Evolutionary conservation across 179 eudicot species (phyloP).

Genomic region (Carnegiea gigantea): DNA sequence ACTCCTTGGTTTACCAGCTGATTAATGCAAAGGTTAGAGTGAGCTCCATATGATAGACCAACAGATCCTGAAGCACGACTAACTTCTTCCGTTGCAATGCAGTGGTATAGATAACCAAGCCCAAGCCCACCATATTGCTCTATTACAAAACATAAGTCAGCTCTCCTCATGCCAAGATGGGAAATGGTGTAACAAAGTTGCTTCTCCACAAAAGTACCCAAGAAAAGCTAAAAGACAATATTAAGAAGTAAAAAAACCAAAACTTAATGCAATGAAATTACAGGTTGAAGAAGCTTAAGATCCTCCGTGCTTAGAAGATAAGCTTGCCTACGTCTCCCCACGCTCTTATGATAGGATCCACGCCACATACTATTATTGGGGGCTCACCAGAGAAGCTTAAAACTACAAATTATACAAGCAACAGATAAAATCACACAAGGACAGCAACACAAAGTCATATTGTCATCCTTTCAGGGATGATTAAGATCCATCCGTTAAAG

Average conservation of each 20-base stretch:
- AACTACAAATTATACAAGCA: neutral
- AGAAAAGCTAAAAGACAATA: slow-evolving; percentile 1
- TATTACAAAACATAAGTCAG: slow-evolving; percentile 26
- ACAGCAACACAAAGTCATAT: neutral
- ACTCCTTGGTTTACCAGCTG: slow-evolving; percentile 64
- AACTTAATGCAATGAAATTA: neutral
- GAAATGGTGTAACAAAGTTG: neutral
- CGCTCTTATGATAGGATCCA: neutral
- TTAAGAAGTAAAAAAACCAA: slow-evolving; percentile 1
- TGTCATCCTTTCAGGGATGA: neutral
- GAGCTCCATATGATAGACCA: slow-evolving; percentile 96
- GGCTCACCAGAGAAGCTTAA: neutral
- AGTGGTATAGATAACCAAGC: slow-evolving; percentile 96
- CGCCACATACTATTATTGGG: neutral
- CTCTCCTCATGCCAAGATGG: neutral
- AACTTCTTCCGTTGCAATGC: slow-evolving; percentile 98
- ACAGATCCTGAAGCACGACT: slow-evolving; percentile 99
- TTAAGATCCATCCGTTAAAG: neutral
- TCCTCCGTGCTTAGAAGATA: neutral
- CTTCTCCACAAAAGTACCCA: neutral
- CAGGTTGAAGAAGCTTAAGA: neutral
- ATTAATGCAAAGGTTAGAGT: slow-evolving; percentile 93
- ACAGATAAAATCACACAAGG: neutral
- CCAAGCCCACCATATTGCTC: slow-evolving; percentile 99
- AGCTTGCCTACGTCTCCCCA: neutral